A percentile compares a stretch with the other conserved stretches of the same genome.
Conservation (phyloP, 352 stramenopile genomes). For the Peronospora belbahrii region DNA sequence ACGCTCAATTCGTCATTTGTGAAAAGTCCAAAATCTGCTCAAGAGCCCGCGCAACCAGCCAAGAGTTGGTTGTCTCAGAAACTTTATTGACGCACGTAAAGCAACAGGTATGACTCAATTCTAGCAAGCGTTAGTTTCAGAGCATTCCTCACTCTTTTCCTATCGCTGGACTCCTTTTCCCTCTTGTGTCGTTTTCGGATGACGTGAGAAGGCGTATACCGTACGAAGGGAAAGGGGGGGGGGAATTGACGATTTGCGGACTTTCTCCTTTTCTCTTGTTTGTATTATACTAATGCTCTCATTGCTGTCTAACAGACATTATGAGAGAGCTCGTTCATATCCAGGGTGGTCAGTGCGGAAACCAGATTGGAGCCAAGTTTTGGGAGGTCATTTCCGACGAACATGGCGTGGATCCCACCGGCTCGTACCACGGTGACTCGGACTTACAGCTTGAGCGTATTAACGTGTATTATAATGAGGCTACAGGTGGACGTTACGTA, state of each 20-base stretch:
- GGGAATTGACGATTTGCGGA: slow-evolving; percentile 9
- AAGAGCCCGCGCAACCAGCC: slow-evolving; percentile 68
- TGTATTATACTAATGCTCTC: slow-evolving; percentile 4
- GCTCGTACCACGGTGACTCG: slow-evolving; percentile 93
- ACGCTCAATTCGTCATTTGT: slow-evolving; percentile 64
- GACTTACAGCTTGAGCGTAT: slow-evolving; percentile 96
- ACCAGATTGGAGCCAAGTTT: slow-evolving; percentile 98
- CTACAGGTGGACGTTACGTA: slow-evolving; percentile 94
- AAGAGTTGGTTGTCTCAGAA: slow-evolving; percentile 48
- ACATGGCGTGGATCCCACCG: slow-evolving; percentile 90
- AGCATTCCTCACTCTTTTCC: background rate
- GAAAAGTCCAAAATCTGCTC: slow-evolving; percentile 76
- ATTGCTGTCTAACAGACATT: slow-evolving; percentile 17
- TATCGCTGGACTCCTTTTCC: background rate
- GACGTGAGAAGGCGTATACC: background rate
- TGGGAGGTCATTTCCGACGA: slow-evolving; percentile 97
- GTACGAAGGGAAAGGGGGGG: slow-evolving; percentile 21
- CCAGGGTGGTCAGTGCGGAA: slow-evolving; percentile 97
- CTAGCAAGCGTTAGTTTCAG: background rate
- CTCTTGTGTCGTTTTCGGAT: background rate
- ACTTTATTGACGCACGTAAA: slow-evolving; percentile 23
- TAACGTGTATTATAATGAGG: slow-evolving; percentile 99
- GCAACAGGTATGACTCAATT: slow-evolving; percentile 35
- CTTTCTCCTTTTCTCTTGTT: slow-evolving; percentile 16
- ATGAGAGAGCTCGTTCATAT: slow-evolving; percentile 98